Percentiles rank a stretch among this genome's conserved stretches.
phyloP scores from a whole-genome alignment of 1,284 basidiomycete genomes.

The Heterobasidion irregulare region DNA sequence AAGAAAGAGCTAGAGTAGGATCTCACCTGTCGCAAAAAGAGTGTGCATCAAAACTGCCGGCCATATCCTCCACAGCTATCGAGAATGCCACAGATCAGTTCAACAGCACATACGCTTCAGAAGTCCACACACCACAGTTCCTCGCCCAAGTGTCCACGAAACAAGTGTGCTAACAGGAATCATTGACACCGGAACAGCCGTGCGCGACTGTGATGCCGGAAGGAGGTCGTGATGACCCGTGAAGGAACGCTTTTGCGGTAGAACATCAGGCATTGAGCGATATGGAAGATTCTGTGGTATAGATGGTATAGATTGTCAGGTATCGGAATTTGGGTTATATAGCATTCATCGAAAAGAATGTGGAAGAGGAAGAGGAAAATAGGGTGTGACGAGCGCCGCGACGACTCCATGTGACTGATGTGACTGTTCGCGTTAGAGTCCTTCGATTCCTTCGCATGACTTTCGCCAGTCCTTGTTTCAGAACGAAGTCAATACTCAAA shows the following conservation, averaged over 20 bases:
- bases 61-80: conserved; percentile 59
- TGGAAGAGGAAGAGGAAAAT: too few species aligned
- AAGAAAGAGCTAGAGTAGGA: too few species aligned
- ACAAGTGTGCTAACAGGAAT: conserved; percentile 24
- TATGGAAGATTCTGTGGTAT: too few species aligned
- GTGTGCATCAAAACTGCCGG: conserved; percentile 57
- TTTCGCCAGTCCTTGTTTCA: too few species aligned
- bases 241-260: conserved; percentile 11
- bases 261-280: background rate
- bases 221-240: conserved; percentile 20
- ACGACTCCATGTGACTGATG: too few species aligned
- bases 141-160: conserved; percentile 53
- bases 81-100: background rate
- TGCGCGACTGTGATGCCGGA: conserved; percentile 17
- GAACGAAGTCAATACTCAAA: too few species aligned
- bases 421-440: too few species aligned
- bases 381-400: too few species aligned
- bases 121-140: conserved; percentile 37
- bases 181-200: conserved; percentile 8
- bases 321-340: background rate
- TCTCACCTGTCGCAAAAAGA: conserved; percentile 41
- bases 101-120: too few species aligned
- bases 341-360: background rate
- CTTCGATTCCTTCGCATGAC: too few species aligned
- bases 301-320: background rate